Base-by-base conservation (phyloP, 2,329 filamentous ascomycete species). In the Xylariaceae sp. region DNA sequence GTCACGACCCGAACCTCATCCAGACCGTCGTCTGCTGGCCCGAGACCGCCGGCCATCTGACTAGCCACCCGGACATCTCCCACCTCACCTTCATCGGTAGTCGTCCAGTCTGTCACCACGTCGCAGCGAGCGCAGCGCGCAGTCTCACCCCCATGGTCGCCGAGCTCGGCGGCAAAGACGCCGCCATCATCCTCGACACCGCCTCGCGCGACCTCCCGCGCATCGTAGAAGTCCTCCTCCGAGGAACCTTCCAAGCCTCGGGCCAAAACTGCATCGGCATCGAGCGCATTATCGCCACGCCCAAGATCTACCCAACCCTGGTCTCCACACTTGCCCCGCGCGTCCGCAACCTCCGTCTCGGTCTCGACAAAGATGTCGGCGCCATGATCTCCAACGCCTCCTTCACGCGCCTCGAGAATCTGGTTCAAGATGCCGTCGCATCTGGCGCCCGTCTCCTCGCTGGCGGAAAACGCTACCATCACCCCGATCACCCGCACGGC, bases 231-330 rank as follows among this genome's bases (percentile, higher is more conserved):
- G 88, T 95, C 64, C 83, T 97, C 63, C 87, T 99, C 77, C 86
- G 94, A 56, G 94, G 93, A 55, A 91, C 90, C 8, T 99, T 97
- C 76, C 94, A 99, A 75, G 92, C 92, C 55, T 88, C 92, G 13
- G 94, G 94, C 1, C 94, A 99, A 74, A 99, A 99, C 77, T 99
- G 94, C 75, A 93, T 99, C 71, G 94, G 94, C 57, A 93, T 97
- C 66, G 94, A 99, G 77, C 89, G 94, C 58, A 87, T 97, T 70
- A 87, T 97, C 66, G 90, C 88, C 23, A 82, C 89, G 13, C 87
- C 90, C 1, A 78, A 77, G n/a, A 81, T 90, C 55, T 96, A 97
- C 77, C 23, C 3, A 80, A 88, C 63, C 79, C 82, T 99, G 18
- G 77, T 96, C 55, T 74, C 79, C 4, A 80, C 86, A 62, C 83